phyloP scores from a whole-genome alignment of 345 rosid species.

The Ceriops decandra region DNA sequence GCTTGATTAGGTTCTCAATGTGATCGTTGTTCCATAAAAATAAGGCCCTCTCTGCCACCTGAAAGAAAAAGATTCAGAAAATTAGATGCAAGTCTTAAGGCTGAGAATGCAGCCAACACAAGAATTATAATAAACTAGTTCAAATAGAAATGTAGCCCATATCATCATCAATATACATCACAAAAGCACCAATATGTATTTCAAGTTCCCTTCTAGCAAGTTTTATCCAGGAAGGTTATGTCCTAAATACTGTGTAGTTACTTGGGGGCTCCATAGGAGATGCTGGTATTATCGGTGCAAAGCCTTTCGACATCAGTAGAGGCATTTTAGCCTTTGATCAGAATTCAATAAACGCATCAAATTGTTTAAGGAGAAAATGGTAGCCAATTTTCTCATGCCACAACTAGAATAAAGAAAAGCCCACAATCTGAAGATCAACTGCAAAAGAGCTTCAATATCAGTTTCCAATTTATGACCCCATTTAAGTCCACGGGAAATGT shows the following conservation, averaged over 20 bases:
- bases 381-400: background rate
- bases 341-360: background rate
- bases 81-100: background rate
- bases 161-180: background rate
- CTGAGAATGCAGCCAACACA: background rate
- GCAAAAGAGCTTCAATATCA: too few species aligned
- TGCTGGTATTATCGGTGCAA: background rate
- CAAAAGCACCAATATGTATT: background rate
- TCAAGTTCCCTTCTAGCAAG: background rate
- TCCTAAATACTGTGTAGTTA: too few species aligned
- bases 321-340: background rate
- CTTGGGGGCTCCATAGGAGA: background rate
- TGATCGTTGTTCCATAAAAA: constrained; percentile 14
- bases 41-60: constrained; percentile 9
- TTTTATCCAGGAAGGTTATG: background rate
- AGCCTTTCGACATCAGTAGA: background rate
- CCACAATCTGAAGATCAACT: background rate
- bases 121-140: background rate
- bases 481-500: too few species aligned
- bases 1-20: constrained; percentile 6
- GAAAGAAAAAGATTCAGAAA: background rate
- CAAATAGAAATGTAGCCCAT: background rate
- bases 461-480: too few species aligned
- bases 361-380: background rate
- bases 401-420: background rate